Evolutionary conservation across 2,329 filamentous ascomycete genomes (phyloP), one percentile per base, ranked within the genome.

Genomic region (Nannizzia gypsea): DNA sequence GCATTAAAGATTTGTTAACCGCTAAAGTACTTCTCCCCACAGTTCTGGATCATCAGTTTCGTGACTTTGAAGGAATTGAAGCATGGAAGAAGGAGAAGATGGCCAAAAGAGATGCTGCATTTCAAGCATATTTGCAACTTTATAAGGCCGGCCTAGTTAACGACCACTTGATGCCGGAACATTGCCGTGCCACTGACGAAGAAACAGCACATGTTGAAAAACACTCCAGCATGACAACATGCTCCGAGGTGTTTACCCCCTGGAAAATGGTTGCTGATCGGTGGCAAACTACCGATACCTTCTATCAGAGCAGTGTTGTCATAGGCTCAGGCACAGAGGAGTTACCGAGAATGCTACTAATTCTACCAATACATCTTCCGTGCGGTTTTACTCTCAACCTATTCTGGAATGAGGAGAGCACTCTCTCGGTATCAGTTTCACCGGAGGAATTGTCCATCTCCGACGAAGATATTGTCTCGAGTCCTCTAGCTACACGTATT

Each of bases 41-140:
- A 3, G 86, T 82, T 3, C 76, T 97, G 0, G 80, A 88, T n/a
- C 74, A 79, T 3, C 70, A 78, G 11, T 71, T 90, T 8, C 82
- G 87, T 15, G 74, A 72, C 42, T 77, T 81, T 0, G 66, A 73
- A 22, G 82, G 86, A 57, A 69, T 71, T 28, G 63, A 69, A 38
- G 63, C 70, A n/a, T 96, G 90, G 90, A 71, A 65, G 9, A 88
- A 84, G 0, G 86, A 93, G 67, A 81, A 78, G 60, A 84, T 83
- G 65, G 90, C 90, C 0, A 84, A 78, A 65, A 89, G 87, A 67
- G 92, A 96, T 71, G 89, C 87, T 0, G 87, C 89, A 0, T 93
- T 95, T 63, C 82, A 89, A 67, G 88, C 90, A 0, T 96, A 91
- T 67, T 73, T 82, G 22, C 78, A 77, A 3, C 77, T 97, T 0